phyloP scores from a whole-genome alignment of 2,329 filamentous ascomycete genomes.

The Orbilia ellipsospora region DNA sequence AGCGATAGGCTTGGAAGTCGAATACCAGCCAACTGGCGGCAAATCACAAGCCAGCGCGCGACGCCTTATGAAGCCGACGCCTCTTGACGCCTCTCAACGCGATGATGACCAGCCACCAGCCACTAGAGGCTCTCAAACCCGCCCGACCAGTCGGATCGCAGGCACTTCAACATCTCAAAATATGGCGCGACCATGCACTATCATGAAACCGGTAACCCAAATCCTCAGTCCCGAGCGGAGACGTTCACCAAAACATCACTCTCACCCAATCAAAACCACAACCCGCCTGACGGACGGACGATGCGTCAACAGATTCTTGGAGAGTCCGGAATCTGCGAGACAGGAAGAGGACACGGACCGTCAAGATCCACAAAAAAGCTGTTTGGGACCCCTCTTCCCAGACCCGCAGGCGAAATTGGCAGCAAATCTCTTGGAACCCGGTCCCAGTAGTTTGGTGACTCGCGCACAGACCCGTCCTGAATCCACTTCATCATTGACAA shows the following conservation, averaged over 20 bases:
- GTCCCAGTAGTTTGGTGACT: constrained; percentile 51
- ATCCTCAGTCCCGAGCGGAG: constrained; percentile 32
- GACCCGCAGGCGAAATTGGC: constrained; percentile 47
- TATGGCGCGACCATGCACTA: constrained; percentile 12
- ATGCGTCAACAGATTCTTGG: constrained; percentile 20
- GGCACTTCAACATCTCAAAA: constrained; percentile 11
- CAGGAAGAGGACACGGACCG: constrained; percentile 8
- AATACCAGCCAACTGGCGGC: constrained; percentile 3
- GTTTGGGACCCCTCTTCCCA: constrained; percentile 20
- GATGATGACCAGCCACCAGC: background rate
- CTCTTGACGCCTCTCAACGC: constrained; percentile 12
- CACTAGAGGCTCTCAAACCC: background rate
- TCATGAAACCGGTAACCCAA: constrained; percentile 47
- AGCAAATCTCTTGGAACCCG: constrained; percentile 38
- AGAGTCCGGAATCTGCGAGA: constrained; percentile 6
- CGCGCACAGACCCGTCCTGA: constrained; percentile 40
- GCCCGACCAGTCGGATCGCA: constrained; percentile 38
- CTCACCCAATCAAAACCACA: constrained; percentile 12
- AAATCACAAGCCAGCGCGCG: constrained; percentile 16
- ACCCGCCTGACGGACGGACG: constrained; percentile 7
- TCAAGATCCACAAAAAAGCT: no score
- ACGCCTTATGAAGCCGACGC: constrained; percentile 5
- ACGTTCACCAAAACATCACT: background rate
- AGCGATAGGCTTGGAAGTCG: constrained; percentile 18
- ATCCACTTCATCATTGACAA: constrained; percentile 7